Conservation (phyloP, 306 rosid species). For the Prunus salicina region DNA sequence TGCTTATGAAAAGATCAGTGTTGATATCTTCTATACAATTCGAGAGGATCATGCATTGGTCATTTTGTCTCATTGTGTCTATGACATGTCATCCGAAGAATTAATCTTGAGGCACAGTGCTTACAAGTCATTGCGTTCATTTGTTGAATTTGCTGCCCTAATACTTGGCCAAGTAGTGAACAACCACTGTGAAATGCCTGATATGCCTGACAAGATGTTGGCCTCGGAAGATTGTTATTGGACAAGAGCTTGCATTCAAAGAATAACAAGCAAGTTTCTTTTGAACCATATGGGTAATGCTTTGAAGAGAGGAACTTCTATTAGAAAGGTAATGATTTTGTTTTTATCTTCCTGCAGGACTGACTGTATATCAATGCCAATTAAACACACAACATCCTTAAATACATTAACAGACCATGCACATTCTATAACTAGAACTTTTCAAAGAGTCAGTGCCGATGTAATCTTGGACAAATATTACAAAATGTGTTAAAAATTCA, state of each 20-base stretch:
- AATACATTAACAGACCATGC: neutral
- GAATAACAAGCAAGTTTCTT: constrained; percentile 1
- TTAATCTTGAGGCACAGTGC: constrained; percentile 64
- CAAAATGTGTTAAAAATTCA: neutral
- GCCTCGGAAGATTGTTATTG: constrained; percentile 39
- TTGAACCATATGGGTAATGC: constrained; percentile 79
- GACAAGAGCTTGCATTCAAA: constrained; percentile 61
- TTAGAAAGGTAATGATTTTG: constrained; percentile 49
- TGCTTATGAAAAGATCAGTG: constrained; percentile 52
- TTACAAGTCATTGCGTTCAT: constrained; percentile 53
- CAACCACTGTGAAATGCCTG: constrained; percentile 34
- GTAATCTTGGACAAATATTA: neutral
- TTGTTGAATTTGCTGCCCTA: constrained; percentile 70
- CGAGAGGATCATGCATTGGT: constrained; percentile 65
- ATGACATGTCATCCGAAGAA: constrained; percentile 82
- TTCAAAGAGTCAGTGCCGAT: neutral
- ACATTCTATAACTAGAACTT: neutral
- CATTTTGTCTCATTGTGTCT: constrained; percentile 85
- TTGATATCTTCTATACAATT: constrained; percentile 52
- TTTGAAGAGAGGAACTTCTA: constrained; percentile 63
- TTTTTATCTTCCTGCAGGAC: neutral
- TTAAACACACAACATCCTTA: neutral
- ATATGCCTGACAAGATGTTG: neutral
- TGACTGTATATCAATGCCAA: neutral
- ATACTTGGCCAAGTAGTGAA: constrained; percentile 41